Conservation (phyloP, 192 early-diverging fungal species). For the Podila minutissima region DNA sequence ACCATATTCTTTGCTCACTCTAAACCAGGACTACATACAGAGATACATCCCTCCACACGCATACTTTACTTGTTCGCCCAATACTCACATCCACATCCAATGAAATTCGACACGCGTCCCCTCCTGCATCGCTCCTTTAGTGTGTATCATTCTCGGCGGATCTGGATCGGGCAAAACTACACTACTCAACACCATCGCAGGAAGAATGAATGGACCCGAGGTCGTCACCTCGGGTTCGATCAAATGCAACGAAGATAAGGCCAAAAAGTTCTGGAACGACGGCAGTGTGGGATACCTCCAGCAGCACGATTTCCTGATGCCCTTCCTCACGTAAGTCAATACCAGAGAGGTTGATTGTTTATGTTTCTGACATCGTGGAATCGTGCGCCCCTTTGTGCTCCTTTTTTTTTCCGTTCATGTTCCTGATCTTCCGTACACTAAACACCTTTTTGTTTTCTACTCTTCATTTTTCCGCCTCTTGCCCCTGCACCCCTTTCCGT, state of each 20-base stretch:
- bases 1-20: too few species aligned
- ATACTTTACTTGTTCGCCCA: too few species aligned
- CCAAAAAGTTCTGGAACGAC: constrained; percentile 50
- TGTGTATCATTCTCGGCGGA: constrained; percentile 86
- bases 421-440: too few species aligned
- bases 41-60: too few species aligned
- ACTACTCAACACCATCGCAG: constrained; percentile 77
- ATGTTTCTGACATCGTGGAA: background rate
- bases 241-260: constrained; percentile 55
- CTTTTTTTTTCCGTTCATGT: too few species aligned
- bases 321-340: constrained; percentile 43
- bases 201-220: constrained; percentile 63
- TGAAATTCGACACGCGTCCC: too few species aligned
- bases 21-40: too few species aligned
- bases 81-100: too few species aligned
- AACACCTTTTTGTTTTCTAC: too few species aligned
- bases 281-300: constrained; percentile 53
- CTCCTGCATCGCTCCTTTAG: constrained; percentile 53
- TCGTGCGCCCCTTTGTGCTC: background rate
- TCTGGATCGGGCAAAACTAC: constrained; percentile 86
- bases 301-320: constrained; percentile 50
- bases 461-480: too few species aligned
- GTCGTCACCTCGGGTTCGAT: constrained; percentile 58
- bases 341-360: background rate
- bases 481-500: too few species aligned